phyloP scores from a whole-genome alignment of 192 early-diverging fungal genomes.

The Geranomyces variabilis region DNA sequence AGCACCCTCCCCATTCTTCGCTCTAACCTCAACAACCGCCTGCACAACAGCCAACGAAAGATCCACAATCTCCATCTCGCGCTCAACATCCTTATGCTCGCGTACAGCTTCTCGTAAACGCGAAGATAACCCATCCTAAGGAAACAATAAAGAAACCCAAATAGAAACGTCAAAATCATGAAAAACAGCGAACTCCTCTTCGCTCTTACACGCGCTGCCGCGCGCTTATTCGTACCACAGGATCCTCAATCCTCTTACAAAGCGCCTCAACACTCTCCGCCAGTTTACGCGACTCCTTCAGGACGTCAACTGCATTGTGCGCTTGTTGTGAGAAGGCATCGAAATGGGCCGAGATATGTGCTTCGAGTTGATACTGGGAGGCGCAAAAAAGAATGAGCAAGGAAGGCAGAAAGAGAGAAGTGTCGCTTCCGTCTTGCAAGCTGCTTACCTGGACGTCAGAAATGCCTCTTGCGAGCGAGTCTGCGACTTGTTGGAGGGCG shows the following conservation, averaged over 20 bases:
- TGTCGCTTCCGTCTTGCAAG: background rate
- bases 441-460: conserved; percentile 23
- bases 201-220: too few species aligned
- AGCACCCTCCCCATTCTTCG: background rate
- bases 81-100: conserved; percentile 19
- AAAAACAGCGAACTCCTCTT: too few species aligned
- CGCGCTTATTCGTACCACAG: too few species aligned
- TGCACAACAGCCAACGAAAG: background rate
- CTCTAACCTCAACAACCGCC: conserved; percentile 10
- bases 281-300: conserved; percentile 8
- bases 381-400: background rate
- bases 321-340: conserved; percentile 1
- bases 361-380: conserved; percentile 30
- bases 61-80: conserved; percentile 7
- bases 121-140: conserved; percentile 13
- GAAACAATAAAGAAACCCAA: background rate
- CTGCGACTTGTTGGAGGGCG: conserved; percentile 25
- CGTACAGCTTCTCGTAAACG: conserved; percentile 8
- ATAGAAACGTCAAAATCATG: background rate
- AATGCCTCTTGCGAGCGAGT: conserved; percentile 17
- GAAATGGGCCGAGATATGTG: conserved; percentile 22
- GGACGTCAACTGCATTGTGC: conserved; percentile 1
- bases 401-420: background rate
- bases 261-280: background rate
- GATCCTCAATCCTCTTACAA: conserved; percentile 10